Base-by-base conservation (phyloP, 768 basidiomycete genomes). In the Suillus placidus region DNA sequence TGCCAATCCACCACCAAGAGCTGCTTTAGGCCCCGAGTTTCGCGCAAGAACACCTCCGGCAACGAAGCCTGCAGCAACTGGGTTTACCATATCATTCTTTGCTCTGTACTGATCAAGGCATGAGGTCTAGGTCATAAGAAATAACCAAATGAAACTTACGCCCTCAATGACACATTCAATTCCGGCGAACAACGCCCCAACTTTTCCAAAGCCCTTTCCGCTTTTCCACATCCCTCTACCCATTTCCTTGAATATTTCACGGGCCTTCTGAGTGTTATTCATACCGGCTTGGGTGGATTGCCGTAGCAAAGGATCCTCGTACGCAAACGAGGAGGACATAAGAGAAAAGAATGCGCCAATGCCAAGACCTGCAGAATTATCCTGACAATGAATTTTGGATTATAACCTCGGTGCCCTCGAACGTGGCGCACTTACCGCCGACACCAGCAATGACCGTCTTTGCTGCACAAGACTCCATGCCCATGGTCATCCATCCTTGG, bases 161-260 rank as follows among this genome's bases (percentile, higher is more conserved):
- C 90, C 92, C 80, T 99, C 97, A 63, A 98, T 91, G 64, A 94
- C 89, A 71, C 97, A 99, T 79, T 99, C 97, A 8, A 94, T 88
- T 34, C 96, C 95, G n/a, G 95, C 91, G 75, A 93, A 99, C 52
- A 99, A 73, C 14, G 93, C 93, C 20, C 95, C 97, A 55, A 99
- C 94, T 81, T 95, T 96, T 0, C 89, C 95, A 72, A 98, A 98
- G 0, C 94, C 91, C 77, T 91, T 95, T 23, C 97, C 96, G 58
- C 84, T 92, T 35, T 84, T 82, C 88, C 88, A 94, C 94, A 98
- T 97, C 42, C 90, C 91, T 69, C 84, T 87, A 1, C 96, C 96
- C 93, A 97, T 98, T 66, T 98, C 96, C 74, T 88, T 93, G 77
- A 97, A 92, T 42, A 97, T 87, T 69, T 90, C 88, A 54, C 86